phyloP scores from a whole-genome alignment of 805 yeast genomes.

The Lachancea nothofagi region DNA sequence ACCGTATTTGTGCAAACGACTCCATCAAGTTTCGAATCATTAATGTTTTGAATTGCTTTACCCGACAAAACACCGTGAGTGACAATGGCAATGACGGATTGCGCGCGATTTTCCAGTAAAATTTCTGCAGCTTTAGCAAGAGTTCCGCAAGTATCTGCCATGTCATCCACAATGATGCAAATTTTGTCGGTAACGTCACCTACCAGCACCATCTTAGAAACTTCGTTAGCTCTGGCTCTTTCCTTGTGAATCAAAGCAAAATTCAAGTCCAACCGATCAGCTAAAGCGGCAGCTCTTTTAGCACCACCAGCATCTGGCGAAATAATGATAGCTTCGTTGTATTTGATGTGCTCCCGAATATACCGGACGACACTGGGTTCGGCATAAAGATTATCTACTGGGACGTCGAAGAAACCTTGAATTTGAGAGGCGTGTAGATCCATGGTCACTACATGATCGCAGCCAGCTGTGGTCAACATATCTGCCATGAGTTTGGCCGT shows the following conservation, averaged over 20 bases:
- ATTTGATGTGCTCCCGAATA: conserved; percentile 58
- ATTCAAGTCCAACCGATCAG: conserved; percentile 85
- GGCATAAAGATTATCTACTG: conserved; percentile 93
- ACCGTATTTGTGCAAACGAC: conserved; percentile 92
- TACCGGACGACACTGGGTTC: conserved; percentile 86
- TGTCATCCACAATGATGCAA: conserved; percentile 88
- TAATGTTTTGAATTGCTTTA: conserved; percentile 68
- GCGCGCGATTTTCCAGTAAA: conserved; percentile 73
- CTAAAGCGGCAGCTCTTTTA: conserved; percentile 89
- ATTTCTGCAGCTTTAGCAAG: conserved; percentile 91
- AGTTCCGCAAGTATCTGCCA: conserved; percentile 99
- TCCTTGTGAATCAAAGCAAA: conserved; percentile 97
- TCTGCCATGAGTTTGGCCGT: conserved; percentile 93
- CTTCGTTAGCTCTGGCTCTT: conserved; percentile 92
- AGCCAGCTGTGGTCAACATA: conserved; percentile 87
- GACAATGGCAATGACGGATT: conserved; percentile 83
- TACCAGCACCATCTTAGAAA: conserved; percentile 88
- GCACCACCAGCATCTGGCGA: conserved; percentile 99
- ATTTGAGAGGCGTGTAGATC: conserved; percentile 97
- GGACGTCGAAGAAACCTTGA: conserved; percentile 92
- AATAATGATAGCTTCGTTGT: conserved; percentile 64
- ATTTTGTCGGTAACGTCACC: conserved; percentile 85
- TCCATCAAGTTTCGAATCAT: conserved; percentile 56
- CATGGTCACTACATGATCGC: conserved; percentile 93
- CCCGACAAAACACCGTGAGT: conserved; percentile 95